Base-by-base conservation (phyloP, 2,329 filamentous ascomycete genomes). In the Ambrosiella xylebori region DNA sequence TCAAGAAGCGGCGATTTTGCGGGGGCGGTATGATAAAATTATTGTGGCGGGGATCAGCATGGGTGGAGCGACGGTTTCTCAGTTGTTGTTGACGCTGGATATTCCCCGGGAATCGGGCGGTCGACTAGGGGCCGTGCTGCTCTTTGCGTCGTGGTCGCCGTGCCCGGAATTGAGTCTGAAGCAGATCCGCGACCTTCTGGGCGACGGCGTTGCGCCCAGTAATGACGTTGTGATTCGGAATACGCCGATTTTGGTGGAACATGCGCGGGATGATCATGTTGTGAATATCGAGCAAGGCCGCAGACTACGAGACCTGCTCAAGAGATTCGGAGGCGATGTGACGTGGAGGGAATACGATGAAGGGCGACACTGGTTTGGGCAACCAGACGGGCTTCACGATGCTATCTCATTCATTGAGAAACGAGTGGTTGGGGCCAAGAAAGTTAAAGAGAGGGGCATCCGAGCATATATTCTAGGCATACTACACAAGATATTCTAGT, bases 191-290 rank as follows among this genome's bases (percentile, higher is more conserved):
- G 49, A 52, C 0, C 7, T 13, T 9, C 17, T 36, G 27, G 49
- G 49, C 35, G 49, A 19, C 7, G 49, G 49, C 13, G 17, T 52
- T 8, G 49, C 27, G 13, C 49, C 49, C 15, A 19, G 8, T 7
- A 36, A 52, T 36, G 27, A 27, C 1, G 15, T 36, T 8, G 49
- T 52, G 7, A 52, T 52, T n/a, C 15, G 49, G 9, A 52, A 52
- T 52, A 52, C 49, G 13, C 49, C 49, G 8, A 27, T 52, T 13
- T 36, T 52, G 27, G 35, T 52, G 13, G 15, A 19, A 36, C 49
- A 52, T 52, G 17, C 17, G n/a, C 15, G 49, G 13, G 49, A 52
- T 52, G 49, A 52, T 13, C 49, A 52, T 52, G 27, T 52, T 52
- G 49, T 52, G 15, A 52, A 52, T 52, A 52, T 52, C 7, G 15